Evolutionary conservation across 805 yeast genomes (phyloP), one percentile per base, ranked within the genome.

Genomic region (Geotrichum ghanense): DNA sequence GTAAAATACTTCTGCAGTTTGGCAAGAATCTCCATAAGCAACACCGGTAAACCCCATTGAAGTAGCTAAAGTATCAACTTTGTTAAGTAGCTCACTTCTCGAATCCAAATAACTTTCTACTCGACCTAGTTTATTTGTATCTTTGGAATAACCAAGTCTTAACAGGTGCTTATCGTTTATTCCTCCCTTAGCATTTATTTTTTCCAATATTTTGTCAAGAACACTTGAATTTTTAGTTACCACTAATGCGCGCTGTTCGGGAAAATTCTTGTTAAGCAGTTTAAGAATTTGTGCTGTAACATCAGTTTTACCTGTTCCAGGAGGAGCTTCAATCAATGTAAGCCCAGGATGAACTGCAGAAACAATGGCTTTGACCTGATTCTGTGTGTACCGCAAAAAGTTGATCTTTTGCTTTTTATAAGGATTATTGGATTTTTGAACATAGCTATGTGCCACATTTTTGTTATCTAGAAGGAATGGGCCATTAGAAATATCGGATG

Each of bases 251-350:
- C 57, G 50, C 40, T 59, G 63, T 12, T 45, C 39, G 2, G 65
- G 56, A 27, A 45, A 46, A 40, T 57, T 61, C 12, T 50, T 51
- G 12, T 46, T 17, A 6, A 62, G 40, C 2, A 51, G 42, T n/a
- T 52, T 44, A 1, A 65, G 45, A 3, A 63, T 50, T 20, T 58
- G 52, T 0, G 63, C 48, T 1, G 60, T 51, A 3, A 63, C 46
- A 3, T 54, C 58, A 2, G 70, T 63, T 50, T 78, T 76, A 2
- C 90, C 90, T 0, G 89, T 81, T 0, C 89, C 89, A 3, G 89
- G 89, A 1, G 89, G 88, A 0, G 88, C 89, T 58, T 78, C 83
- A 4, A 83, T 74, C 24, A 83, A 73, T 3, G 76, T 64, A 4
- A 83, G 60, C 2, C 79, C 78, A n/a, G 78, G 74, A 7, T 40